Evolutionary conservation across 345 rosid genomes (phyloP).

Genomic region (Dipteronia dyeriana): DNA sequence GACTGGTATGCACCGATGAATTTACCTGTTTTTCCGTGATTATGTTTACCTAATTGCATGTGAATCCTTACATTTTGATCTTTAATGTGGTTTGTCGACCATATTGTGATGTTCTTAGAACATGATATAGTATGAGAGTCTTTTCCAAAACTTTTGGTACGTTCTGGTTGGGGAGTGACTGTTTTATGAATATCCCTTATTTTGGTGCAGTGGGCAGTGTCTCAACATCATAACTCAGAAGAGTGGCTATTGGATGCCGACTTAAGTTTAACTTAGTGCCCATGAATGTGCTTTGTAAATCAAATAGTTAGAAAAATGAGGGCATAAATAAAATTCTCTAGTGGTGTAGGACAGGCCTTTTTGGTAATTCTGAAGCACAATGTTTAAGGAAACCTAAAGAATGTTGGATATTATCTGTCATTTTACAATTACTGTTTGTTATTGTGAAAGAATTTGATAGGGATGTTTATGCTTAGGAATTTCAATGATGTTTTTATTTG

Average conservation of each 20-base stretch:
- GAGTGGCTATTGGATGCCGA: neutral
- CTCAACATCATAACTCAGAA: neutral
- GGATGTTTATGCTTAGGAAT: slow-evolving; percentile 1
- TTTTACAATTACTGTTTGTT: neutral
- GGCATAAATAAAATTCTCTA: neutral
- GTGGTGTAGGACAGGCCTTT: neutral
- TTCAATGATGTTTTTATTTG: slow-evolving; percentile 16
- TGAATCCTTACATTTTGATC: slow-evolving; percentile 3
- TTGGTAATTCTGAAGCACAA: neutral
- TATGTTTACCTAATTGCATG: slow-evolving; percentile 4
- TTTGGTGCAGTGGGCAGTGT: neutral
- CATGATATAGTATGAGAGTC: neutral
- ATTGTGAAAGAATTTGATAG: neutral
- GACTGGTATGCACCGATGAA: slow-evolving; percentile 65
- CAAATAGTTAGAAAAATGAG: neutral
- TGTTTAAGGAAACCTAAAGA: neutral
- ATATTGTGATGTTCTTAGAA: slow-evolving; percentile 1
- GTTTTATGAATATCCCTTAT: neutral
- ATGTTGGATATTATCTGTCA: neutral
- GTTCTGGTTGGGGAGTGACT: neutral
- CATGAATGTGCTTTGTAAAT: neutral
- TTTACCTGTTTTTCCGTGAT: neutral
- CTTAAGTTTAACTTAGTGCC: neutral
- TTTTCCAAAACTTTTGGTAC: neutral
- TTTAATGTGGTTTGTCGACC: neutral